phyloP scores from a whole-genome alignment of 768 basidiomycete genomes.

The Boletellus sp. region DNA sequence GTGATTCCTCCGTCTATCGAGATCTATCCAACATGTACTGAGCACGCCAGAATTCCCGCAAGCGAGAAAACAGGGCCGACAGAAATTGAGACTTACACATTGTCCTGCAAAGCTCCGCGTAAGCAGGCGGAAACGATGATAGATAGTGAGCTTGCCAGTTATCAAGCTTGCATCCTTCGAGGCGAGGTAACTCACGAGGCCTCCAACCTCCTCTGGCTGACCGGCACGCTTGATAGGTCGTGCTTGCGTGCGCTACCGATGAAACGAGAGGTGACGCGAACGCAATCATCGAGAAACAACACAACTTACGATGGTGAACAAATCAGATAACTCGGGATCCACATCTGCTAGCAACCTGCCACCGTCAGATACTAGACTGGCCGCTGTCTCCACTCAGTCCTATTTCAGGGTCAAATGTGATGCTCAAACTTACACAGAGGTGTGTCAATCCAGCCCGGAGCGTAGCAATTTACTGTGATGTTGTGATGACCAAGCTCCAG shows the following conservation, averaged over 20 bases:
- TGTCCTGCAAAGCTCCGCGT: slow-evolving; percentile 3
- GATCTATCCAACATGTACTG: not conserved
- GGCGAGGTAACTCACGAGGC: slow-evolving; percentile 31
- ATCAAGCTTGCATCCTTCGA: slow-evolving; percentile 33
- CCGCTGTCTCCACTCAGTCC: not conserved
- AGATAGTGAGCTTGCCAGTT: slow-evolving; percentile 24
- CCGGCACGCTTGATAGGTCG: slow-evolving; percentile 19
- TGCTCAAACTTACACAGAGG: slow-evolving; percentile 22
- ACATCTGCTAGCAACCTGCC: not conserved
- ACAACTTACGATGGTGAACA: not conserved
- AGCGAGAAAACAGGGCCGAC: not conserved
- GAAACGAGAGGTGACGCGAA: too few relatives aligned
- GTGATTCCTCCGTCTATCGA: slow-evolving; percentile 1
- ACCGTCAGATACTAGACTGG: too few relatives aligned
- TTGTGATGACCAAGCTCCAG: slow-evolving; percentile 28
- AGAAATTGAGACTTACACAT: slow-evolving; percentile 8
- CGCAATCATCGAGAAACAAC: too few relatives aligned
- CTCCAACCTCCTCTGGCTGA: slow-evolving; percentile 33
- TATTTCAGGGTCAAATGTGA: not conserved
- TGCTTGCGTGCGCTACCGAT: not conserved
- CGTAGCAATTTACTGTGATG: slow-evolving; percentile 39
- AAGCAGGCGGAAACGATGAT: not conserved
- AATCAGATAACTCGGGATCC: not conserved
- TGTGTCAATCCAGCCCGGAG: slow-evolving; percentile 33
- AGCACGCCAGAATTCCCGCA: too few relatives aligned